Percentiles rank a stretch among this genome's conserved stretches.
Conservation (phyloP, 768 basidiomycete genomes). For the Rhizopogon vesiculosus region DNA sequence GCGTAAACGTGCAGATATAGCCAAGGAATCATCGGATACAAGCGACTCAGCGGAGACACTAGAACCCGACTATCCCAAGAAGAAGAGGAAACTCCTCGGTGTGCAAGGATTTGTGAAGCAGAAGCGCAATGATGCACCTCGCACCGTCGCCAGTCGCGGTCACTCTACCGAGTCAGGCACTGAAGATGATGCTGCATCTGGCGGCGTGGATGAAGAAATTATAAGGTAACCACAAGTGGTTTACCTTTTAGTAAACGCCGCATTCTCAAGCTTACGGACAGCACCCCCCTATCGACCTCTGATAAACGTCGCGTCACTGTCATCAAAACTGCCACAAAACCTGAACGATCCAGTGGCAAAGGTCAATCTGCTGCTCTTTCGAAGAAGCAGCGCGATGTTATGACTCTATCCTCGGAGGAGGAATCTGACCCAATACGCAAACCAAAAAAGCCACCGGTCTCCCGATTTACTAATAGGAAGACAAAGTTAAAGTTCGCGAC, state of each 20-base stretch:
- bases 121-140: not conserved
- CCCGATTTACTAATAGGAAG: not conserved
- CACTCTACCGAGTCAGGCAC: constrained; percentile 6
- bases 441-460: not conserved
- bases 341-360: not conserved
- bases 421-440: not conserved
- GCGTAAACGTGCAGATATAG: not conserved
- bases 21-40: not conserved
- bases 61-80: not conserved
- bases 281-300: not conserved
- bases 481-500: not conserved
- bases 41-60: not conserved
- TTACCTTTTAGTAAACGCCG: not conserved
- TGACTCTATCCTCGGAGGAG: not conserved
- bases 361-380: not conserved
- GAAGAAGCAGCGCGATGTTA: not conserved
- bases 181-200: not conserved
- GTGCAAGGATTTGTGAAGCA: not conserved
- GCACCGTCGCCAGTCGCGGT: no score
- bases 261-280: constrained; percentile 12
- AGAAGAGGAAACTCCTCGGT: not conserved
- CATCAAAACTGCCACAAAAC: not conserved
- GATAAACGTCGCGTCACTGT: not conserved
- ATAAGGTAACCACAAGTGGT: not conserved
- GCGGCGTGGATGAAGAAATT: not conserved